Base-by-base conservation (phyloP, 352 stramenopile species). In the Albugo laibachii region DNA sequence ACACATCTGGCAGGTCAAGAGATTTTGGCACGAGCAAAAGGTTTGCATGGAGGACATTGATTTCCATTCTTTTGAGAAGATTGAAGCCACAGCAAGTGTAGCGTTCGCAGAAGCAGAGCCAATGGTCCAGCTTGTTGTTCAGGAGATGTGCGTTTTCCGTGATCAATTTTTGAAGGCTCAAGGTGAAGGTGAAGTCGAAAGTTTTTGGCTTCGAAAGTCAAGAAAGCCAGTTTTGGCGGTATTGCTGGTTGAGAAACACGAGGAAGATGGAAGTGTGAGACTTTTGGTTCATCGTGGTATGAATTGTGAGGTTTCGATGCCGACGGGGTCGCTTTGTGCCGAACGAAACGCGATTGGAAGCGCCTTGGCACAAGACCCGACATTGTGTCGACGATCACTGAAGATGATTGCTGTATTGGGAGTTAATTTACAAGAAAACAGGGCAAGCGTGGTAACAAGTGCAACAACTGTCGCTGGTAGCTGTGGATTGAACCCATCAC, bases 1-100 rank as follows among this genome's bases (percentile, higher is more conserved):
- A 54, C 94, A 99, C 65, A 92, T 97, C 50, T 98, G 92, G 93
- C 87, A 98, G 65, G 79, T 98, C 49, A 98, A 99, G 64, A 97
- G 92, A 1, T 98, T 98, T 62, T 99, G 95, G 95, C 88, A 98
- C 58, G 80, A 97, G 55, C 75, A 65, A 5, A 93, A 96, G 39
- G 74, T 99, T 45, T 92, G 80, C 38, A 80, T 95, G 58, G 83
- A 82, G 36, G 95, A 98, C 54, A 92, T 98, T 45, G 93, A 98
- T 60, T 94, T 97, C 43, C 85, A 97, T 57, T 80, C 76, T 41
- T 98, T 97, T 59, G 88, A 97, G 65, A 92, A 96, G 54, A 97
- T 98, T 58, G 92, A 98, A 57, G 96, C 93, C 4, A 85, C 88
- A 15, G 92, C 93, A 13, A 76, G 93, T 0, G 76, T 97, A 27